phyloP scores from a whole-genome alignment of 2,329 filamentous ascomycete species.

The Penicillium sp. region DNA sequence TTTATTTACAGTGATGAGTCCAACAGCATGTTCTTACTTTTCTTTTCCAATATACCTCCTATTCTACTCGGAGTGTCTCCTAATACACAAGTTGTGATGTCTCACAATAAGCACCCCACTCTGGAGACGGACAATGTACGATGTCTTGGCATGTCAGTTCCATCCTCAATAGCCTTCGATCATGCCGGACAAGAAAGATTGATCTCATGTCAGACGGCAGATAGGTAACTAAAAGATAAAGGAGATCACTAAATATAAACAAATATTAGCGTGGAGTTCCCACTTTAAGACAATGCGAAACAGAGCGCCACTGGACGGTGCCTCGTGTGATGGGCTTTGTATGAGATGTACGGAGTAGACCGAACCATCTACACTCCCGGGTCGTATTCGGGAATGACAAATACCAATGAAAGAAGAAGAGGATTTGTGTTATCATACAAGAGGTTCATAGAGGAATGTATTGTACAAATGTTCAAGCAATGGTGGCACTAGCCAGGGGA shows the following conservation, averaged over 20 bases:
- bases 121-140: constrained; percentile 3
- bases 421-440: not conserved
- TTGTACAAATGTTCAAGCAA: not conserved
- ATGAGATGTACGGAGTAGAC: not conserved
- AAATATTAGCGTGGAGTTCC: not conserved
- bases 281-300: not conserved
- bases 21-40: not conserved
- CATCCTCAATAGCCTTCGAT: not conserved
- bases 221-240: too few species aligned
- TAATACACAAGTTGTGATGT: not conserved
- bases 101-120: not conserved
- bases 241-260: not conserved
- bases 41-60: not conserved
- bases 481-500: too few species aligned
- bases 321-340: not conserved
- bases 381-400: not conserved
- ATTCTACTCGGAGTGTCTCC: not conserved
- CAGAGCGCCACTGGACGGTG: not conserved
- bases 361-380: not conserved
- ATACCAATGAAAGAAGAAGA: not conserved
- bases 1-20: too few species aligned
- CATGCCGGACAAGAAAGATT: not conserved
- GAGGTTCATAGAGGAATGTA: not conserved
- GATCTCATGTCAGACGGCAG: not conserved
- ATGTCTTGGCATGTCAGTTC: constrained; percentile 6